Conservation (phyloP, 345 rosid genomes). For the Angophora floribunda region DNA sequence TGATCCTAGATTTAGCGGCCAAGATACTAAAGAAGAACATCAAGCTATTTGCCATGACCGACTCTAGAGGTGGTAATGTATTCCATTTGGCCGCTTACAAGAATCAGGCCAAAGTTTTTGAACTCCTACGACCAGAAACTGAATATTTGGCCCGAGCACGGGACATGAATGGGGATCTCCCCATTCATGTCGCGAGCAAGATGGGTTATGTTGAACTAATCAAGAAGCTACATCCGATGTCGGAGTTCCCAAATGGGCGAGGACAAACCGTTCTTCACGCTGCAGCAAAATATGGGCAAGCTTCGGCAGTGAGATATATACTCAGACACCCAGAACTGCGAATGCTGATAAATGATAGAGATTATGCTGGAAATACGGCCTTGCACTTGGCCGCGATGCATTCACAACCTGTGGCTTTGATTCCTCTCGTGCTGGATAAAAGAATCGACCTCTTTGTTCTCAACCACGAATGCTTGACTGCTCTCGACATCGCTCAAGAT, state of each 20-base stretch:
- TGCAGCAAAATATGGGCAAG: not conserved
- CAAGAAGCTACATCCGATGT: not conserved
- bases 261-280: not conserved
- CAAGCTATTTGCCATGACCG: not conserved
- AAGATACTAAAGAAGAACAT: not conserved
- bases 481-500: not conserved
- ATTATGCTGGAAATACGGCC: not conserved
- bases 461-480: not conserved
- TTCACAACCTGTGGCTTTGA: not conserved
- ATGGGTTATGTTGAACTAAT: not conserved
- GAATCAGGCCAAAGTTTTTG: not conserved
- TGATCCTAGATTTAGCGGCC: not conserved
- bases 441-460: not conserved
- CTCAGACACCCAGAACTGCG: not conserved
- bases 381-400: not conserved
- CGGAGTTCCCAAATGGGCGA: accelerated
- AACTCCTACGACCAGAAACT: not conserved
- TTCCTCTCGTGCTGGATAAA: not conserved
- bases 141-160: not conserved
- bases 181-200: not conserved
- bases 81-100: not conserved
- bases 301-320: not conserved
- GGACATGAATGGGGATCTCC: not conserved
- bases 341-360: not conserved
- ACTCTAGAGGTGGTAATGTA: not conserved